Evolutionary conservation across 192 early-diverging fungal genomes (phyloP).

Genomic region (Chytriomyces sp.): DNA sequence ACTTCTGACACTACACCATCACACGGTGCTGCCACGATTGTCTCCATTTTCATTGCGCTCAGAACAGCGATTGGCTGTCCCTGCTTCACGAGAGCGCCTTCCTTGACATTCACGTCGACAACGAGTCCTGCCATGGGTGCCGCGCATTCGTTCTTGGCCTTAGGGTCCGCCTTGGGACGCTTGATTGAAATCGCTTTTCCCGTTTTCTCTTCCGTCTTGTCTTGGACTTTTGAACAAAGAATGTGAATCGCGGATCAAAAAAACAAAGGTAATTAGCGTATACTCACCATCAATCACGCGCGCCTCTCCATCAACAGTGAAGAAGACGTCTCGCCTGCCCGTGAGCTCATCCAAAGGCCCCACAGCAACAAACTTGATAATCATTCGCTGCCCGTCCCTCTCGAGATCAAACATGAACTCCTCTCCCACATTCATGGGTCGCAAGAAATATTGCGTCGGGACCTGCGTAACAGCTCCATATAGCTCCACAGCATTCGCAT

Average conservation of each 20-base stretch:
- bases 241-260: neutral
- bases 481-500: conserved; percentile 66
- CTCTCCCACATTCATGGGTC: conserved; percentile 82
- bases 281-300: conserved; percentile 73
- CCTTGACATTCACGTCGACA: conserved; percentile 85
- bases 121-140: conserved; percentile 98
- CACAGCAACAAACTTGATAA: conserved; percentile 87
- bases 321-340: conserved; percentile 89
- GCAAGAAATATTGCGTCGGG: conserved; percentile 89
- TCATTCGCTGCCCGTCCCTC: conserved; percentile 79
- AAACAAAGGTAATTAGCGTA: conserved; percentile 47
- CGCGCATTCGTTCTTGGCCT: conserved; percentile 78
- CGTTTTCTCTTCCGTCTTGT: conserved; percentile 29
- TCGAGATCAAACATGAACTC: conserved; percentile 88
- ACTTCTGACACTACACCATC: conserved; percentile 73
- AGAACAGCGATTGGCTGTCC: conserved; percentile 91
- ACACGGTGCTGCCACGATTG: conserved; percentile 80
- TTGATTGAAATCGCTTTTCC: conserved; percentile 38
- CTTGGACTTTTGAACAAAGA: conserved; percentile 23
- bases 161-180: conserved; percentile 72
- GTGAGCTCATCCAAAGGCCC: conserved; percentile 78
- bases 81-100: conserved; percentile 79
- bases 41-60: conserved; percentile 96
- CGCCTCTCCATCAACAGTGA: conserved; percentile 93
- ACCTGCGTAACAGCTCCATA: conserved; percentile 88